Evolutionary conservation across 2,329 filamentous ascomycete genomes (phyloP), one percentile per base, ranked within the genome.

Genomic region (Colletotrichum orbiculare): DNA sequence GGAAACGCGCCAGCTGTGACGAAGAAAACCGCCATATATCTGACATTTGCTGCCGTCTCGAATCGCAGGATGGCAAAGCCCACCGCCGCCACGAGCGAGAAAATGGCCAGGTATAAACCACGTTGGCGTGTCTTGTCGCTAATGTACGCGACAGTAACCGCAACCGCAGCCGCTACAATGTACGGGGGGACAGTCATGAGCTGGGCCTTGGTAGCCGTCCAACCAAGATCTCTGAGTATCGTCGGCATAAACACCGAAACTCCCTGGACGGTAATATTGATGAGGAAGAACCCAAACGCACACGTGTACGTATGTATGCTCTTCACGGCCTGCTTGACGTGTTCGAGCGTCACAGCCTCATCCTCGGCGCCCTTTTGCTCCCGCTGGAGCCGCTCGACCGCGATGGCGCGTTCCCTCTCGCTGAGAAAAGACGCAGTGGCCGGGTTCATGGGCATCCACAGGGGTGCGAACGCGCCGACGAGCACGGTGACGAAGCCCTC

Each of bases 281-380:
- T 84, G 69, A 82, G 77, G 75, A 88, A 86, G 78, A 87, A 88
- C 7, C 85, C 85, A 6, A 82, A 71, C 2, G 84, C 85, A 71
- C 85, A 88, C 45, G 86, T 83, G 71, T 85, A 84, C 76, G 86
- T 88, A 75, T 87, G 86, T 71, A 88, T 80, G 75, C 85, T 86
- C 54, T 82, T 69, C 15, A 88, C 71, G 4, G 84, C 83, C 37
- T 78, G 74, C 75, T 81, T 83, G 48, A 88, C 69, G 67, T 88
- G 82, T n/a, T 74, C 73, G 58, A 75, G 62, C 54, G 79, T 77
- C 10, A 87, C 82, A 54, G 80, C 77, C 71, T 85, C 82, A 54
- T 17, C 17, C 17, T 81, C 75, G 10, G 81, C 69, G 34, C 77
- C 73, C 8, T 78, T 78, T 60, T 78, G 80, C 71, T 86, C 85